Evolutionary conservation across 2,329 filamentous ascomycete species (phyloP), one percentile per base, ranked within the genome.

Genomic region (Neonectria ditissima): DNA sequence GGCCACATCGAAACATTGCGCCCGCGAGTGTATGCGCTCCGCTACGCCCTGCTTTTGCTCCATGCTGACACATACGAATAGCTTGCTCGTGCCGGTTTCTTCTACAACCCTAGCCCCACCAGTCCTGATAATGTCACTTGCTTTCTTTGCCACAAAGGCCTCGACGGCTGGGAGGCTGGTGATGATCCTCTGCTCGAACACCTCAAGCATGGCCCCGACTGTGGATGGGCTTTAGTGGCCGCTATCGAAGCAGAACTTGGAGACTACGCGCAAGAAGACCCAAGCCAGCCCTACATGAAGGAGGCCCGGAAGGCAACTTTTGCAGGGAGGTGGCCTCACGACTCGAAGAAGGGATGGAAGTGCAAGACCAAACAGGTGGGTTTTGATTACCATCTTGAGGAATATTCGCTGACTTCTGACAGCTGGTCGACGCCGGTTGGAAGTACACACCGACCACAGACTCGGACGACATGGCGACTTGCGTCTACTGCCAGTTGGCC

Each of bases 391-490:
- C 14, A 14, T 41, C 16, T 13, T n/a, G 11, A 14, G 6, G 37
- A 34, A 5, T 18, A 13, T 26, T 22, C 14, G 8, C 53, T 66
- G 32, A 66, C 51, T 13, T 24, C 20, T 10, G 20, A 18, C 5
- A 96, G 89, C 90, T 98, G 82, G 93, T 93, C 34, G 92, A 95
- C 69, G 92, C 93, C 28, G 96, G 96, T 11, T 99, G 95, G 94
- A 94, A 92, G 75, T 97, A 94, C 79, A 97, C 94, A 24, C 94
- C 96, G 0, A 92, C 89, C 6, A 81, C 87, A 45, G 93, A 95
- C 45, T 93, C 90, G 13, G 91, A 96, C 68, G 96, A 99, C 77
- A 92, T 95, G 81, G 92, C 93, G 10, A 96, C 92, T 11, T 99
- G 96, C 76, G 86, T 92, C 28, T 97, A 98, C 80, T 99, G 96